Evolutionary conservation across 1,284 basidiomycete species (phyloP), one percentile per base, ranked within the genome.

Genomic region (Xerocomus minutiporus): DNA sequence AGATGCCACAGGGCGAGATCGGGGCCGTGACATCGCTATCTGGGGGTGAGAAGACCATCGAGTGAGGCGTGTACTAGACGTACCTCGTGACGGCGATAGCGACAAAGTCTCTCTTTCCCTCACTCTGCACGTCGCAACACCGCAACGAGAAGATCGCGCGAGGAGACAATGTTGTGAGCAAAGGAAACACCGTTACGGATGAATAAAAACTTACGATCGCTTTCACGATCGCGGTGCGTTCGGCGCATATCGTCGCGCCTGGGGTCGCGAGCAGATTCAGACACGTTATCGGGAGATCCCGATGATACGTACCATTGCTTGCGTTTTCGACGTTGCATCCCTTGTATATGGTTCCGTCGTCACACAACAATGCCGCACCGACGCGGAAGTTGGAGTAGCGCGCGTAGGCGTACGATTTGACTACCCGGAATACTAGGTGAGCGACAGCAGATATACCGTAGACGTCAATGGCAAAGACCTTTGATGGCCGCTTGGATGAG

Each of bases 241-340:
- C 93, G 0, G 93, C 93, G 60, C 93, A 97, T 55, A 95, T 92
- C 0, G 84, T 79, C 8, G 77, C 86, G 15, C 86, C 86, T 89
- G n/a, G 46, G 2, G 17, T 23, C 4, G 11, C 17, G 9, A 23
- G 38, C 11, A 17, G 8, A 20, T 39, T 23, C 5, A 7, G 17
- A 5, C 36, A 20, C 17, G 39, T 23, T 9, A 17, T 17, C 36
- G 9, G 5, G 31, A 5, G 35, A 36, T 41, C 39, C n/a, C 4
- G 4, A 17, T 9, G 6, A 26, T 29, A 55, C 71, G 29, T 50
- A 89, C 93, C 91, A 65, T 92, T 93, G 0, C 88, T 89, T 0
- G 92, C 91, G 65, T 97, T 97, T 73, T 97, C 94, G 55, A 97
- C 80, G 65, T 95, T 97, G 40, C 87, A 85, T 3, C 94, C 93